Percentiles rank a stretch among this genome's conserved stretches.
Conservation (phyloP, 2,329 filamentous ascomycete genomes). For the Fusarium liriodendri region DNA sequence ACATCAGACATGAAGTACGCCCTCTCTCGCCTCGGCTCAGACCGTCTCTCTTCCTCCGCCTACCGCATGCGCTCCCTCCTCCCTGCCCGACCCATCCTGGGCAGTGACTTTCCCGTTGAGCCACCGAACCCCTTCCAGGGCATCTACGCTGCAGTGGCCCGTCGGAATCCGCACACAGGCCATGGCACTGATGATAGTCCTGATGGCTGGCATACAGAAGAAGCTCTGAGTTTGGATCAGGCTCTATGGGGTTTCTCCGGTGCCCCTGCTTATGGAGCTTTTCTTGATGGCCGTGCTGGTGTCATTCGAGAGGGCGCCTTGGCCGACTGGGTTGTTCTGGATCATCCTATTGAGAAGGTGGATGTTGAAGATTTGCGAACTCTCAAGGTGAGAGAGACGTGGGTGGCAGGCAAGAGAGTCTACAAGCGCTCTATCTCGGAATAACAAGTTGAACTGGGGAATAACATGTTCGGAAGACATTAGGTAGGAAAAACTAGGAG, state of each 20-base stretch:
- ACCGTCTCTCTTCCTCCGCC: conserved; percentile 66
- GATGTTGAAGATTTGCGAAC: conserved; percentile 64
- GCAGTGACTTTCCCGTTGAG: conserved; percentile 79
- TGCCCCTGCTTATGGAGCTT: conserved; percentile 68
- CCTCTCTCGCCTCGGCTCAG: conserved; percentile 65
- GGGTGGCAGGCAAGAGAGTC: conserved; percentile 70
- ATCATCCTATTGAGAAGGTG: conserved; percentile 63
- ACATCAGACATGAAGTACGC: conserved; percentile 79
- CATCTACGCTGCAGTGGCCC: conserved; percentile 74
- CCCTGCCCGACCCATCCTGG: conserved; percentile 65
- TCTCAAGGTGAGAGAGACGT: conserved; percentile 72
- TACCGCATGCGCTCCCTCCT: conserved; percentile 75
- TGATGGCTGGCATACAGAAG: conserved; percentile 68
- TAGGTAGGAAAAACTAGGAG: not conserved
- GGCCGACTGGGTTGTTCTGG: conserved; percentile 79
- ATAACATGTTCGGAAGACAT: not conserved
- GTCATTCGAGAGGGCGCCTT: conserved; percentile 69
- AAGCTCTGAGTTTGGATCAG: conserved; percentile 68
- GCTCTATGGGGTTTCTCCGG: conserved; percentile 72
- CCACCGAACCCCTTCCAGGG: conserved; percentile 75
- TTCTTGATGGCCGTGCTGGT: conserved; percentile 69
- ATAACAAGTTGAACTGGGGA: not conserved
- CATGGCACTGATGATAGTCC: conserved; percentile 58
- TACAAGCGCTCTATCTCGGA: conserved; percentile 45
- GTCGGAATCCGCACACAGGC: conserved; percentile 68